Base-by-base conservation (phyloP, 2,329 filamentous ascomycete species). In the Aspergillus jensenii region DNA sequence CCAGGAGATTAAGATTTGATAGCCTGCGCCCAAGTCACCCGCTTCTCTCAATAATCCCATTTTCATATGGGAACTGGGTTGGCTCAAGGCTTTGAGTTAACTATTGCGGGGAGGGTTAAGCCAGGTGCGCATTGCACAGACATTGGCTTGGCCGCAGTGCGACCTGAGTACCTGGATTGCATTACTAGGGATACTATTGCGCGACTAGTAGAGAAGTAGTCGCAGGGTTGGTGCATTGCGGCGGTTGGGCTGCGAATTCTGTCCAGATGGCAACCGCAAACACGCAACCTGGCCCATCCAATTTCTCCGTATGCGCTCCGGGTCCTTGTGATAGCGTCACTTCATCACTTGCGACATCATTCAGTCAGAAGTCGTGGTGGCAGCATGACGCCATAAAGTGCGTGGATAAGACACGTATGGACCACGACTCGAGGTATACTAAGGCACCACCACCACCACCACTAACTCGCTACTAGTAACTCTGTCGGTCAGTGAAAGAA, bases 131-230 rank as follows among this genome's bases (percentile, higher is more conserved):
- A 45, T 47, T 47, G 51, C 51, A 49, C 55, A 41, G 45, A 33
- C 27, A 33, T 25, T 33, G 47, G 37, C 55, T 52, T 58, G 49
- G 50, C 55, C 3, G 21, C 21, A 4, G 21, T 39, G 17, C 17
- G 15, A 44, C 39, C 52, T 48, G 44, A 58, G 49, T 53, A 53
- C 50, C 55, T 58, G 49, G 55, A 52, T 52, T 51, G 40, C 6
- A 11, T 17, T 43, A 17, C 15, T 43, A 17, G n/a, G 40, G 40
- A 17, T 17, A 17, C 17, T 48, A 37, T 37, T 37, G 35, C 52
- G 54, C 54, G 52, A 52, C 23, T 48, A 15, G 25, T 37, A 35
- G 45, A 35, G n/a, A 8, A 35, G 31, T 37, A 35, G 31, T 35
- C n/a, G 27, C 45, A 48, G 45, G 45, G 45, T 14, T 48, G n/a